Conservation (phyloP, 148 eudicot species). For the Vaccinium darrowii region DNA sequence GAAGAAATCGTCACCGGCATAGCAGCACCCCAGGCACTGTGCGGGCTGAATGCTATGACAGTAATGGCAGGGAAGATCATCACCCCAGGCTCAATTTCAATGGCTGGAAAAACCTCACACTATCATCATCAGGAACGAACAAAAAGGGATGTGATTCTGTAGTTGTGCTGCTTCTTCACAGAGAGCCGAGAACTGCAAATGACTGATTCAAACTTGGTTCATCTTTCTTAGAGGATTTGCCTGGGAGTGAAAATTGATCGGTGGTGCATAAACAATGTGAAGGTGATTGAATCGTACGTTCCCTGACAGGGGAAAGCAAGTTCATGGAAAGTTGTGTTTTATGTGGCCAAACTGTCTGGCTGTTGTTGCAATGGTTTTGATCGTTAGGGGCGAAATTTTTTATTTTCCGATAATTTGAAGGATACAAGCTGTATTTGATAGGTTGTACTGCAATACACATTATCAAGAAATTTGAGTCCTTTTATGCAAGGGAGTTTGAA, state of each 20-base stretch:
- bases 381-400: background rate
- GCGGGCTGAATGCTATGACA: constrained; percentile 16
- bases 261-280: background rate
- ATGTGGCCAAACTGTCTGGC: background rate
- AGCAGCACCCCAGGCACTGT: constrained; percentile 6
- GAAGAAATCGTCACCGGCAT: constrained; percentile 42
- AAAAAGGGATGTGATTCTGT: background rate
- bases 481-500: background rate
- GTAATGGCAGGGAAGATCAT: constrained; percentile 4
- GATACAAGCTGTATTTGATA: background rate
- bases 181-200: background rate
- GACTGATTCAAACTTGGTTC: background rate
- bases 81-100: constrained; percentile 12
- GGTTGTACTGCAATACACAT: background rate
- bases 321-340: background rate
- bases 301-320: background rate
- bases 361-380: background rate
- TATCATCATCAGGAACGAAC: background rate
- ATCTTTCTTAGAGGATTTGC: background rate
- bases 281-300: background rate
- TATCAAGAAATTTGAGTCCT: background rate
- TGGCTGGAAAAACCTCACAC: constrained; percentile 7
- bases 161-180: background rate
- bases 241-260: background rate
- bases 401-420: background rate